phyloP scores from a whole-genome alignment of 768 basidiomycete species.

The Hypholoma fasciculare region DNA sequence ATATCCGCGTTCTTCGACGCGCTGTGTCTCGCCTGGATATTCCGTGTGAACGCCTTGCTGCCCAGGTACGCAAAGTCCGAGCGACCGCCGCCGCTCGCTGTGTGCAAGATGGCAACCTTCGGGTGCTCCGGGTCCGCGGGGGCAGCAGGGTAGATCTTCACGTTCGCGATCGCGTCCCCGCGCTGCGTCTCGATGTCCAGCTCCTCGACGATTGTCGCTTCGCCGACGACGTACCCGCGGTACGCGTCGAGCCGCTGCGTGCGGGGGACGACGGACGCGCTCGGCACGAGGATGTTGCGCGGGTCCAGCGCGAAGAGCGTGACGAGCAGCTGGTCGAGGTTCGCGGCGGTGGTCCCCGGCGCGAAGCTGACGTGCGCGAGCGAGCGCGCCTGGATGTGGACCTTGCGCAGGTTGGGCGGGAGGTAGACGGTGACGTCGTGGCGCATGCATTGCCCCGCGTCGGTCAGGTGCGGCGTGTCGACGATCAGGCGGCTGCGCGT shows the following conservation, averaged over 20 bases:
- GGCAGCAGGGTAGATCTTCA: slow-evolving; percentile 44
- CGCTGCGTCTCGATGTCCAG: slow-evolving; percentile 47
- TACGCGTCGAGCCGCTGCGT: slow-evolving; percentile 43
- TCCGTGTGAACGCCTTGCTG: slow-evolving; percentile 40
- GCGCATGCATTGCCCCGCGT: slow-evolving; percentile 43
- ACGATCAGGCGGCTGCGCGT: slow-evolving; percentile 38
- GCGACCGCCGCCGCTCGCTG: slow-evolving; percentile 54
- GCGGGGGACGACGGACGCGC: slow-evolving; percentile 36
- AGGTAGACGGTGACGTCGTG: slow-evolving; percentile 54
- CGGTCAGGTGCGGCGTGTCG: slow-evolving; percentile 30
- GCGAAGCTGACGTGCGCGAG: slow-evolving; percentile 51
- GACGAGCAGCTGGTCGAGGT: slow-evolving; percentile 44
- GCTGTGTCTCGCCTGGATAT: slow-evolving; percentile 46
- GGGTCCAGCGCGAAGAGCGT: slow-evolving; percentile 36
- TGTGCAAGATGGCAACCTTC: slow-evolving; percentile 37
- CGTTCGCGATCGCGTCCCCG: slow-evolving; percentile 48
- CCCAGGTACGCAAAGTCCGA: slow-evolving; percentile 49
- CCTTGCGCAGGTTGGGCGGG: slow-evolving; percentile 48
- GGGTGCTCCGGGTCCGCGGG: slow-evolving; percentile 32
- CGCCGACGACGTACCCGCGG: slow-evolving; percentile 64
- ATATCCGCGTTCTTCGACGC: slow-evolving; percentile 52
- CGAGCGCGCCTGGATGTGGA: slow-evolving; percentile 45
- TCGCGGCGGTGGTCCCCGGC: slow-evolving; percentile 34
- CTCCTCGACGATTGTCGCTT: slow-evolving; percentile 43
- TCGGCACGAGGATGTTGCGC: slow-evolving; percentile 49